Evolutionary conservation across 129 eudicot species (phyloP).

Genomic region (Smallanthus sonchifolius): DNA sequence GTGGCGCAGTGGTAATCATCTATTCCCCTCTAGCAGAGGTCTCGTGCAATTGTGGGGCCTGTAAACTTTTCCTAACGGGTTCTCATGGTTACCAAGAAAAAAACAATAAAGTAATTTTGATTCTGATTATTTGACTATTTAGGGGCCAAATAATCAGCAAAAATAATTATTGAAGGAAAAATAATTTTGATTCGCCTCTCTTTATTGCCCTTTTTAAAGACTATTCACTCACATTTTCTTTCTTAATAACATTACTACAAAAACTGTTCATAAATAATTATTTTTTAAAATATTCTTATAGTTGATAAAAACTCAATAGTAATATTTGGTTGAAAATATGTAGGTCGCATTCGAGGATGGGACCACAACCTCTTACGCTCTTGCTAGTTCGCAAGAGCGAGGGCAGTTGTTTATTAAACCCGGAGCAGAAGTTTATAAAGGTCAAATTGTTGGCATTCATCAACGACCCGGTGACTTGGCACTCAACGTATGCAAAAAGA

Average conservation of each 20-base stretch:
- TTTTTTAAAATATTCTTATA: no score
- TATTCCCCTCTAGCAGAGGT: not conserved
- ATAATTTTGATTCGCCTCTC: no score
- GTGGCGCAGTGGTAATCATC: not conserved
- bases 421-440: constrained; percentile 81
- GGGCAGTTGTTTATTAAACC: constrained; percentile 81
- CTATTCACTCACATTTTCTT: no score
- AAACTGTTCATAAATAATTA: no score
- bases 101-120: no score
- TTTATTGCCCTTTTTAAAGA: no score
- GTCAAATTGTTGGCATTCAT: constrained; percentile 88
- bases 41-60: no score
- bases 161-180: no score
- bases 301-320: not conserved
- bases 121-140: not conserved
- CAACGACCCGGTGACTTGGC: constrained; percentile 90
- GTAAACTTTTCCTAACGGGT: not conserved
- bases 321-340: not conserved
- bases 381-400: constrained; percentile 82
- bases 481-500: constrained; percentile 86
- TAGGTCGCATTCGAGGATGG: constrained; percentile 95
- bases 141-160: not conserved
- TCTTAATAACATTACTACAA: not conserved
- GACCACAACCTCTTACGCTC: constrained; percentile 76
- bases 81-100: no score